phyloP scores from a whole-genome alignment of 768 basidiomycete species.

The Russula sp. region DNA sequence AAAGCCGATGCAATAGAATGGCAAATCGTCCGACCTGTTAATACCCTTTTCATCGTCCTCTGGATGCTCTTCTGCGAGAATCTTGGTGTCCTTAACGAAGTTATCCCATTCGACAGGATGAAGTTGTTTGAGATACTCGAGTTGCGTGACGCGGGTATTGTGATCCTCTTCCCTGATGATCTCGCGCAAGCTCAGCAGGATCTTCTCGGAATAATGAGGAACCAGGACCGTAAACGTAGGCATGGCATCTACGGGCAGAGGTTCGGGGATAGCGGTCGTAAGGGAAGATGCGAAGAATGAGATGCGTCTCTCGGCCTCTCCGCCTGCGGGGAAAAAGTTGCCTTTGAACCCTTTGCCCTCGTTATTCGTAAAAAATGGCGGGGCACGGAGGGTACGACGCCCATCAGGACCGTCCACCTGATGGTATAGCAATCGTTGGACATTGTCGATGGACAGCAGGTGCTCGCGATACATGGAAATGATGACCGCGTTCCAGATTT shows the following conservation, averaged over 20 bases:
- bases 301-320: conserved; percentile 96
- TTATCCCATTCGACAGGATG: conserved; percentile 99
- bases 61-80: conserved; percentile 85
- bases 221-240: conserved; percentile 99
- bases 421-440: conserved; percentile 95
- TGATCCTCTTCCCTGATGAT: conserved; percentile 98
- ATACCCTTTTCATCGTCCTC: conserved; percentile 61
- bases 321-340: conserved; percentile 90
- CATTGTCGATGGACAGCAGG: conserved; percentile 94
- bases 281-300: conserved; percentile 98
- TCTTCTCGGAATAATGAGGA: conserved; percentile 99
- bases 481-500: conserved; percentile 99
- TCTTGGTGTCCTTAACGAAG: conserved; percentile 99
- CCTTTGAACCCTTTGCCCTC: conserved; percentile 63
- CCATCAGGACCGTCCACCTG: conserved; percentile 91
- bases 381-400: conserved; percentile 88
- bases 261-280: conserved; percentile 92
- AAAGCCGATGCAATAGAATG: conserved; percentile 99
- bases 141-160: conserved; percentile 91
- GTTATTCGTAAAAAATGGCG: conserved; percentile 97
- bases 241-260: conserved; percentile 96
- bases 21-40: conserved; percentile 83
- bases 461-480: conserved; percentile 99
- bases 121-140: conserved; percentile 97
- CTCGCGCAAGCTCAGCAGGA: conserved; percentile 91